A percentile compares a stretch with the other conserved stretches of the same genome.
Evolutionary conservation across 306 rosid species (phyloP).

Genomic region (Pyrus bretschneideri): DNA sequence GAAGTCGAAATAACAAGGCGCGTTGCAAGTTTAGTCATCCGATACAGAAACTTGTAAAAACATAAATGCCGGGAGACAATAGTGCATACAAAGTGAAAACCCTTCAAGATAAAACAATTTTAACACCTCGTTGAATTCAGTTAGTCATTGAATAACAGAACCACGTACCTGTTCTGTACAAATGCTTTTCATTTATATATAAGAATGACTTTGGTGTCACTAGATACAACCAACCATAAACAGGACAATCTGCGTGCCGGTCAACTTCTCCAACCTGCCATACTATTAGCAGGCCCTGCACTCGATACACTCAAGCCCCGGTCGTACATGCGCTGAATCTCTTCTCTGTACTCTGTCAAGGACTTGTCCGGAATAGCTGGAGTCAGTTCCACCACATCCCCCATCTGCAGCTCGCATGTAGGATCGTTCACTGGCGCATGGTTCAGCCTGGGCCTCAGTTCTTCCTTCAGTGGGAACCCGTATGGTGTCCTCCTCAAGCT

Average conservation of each 20-base stretch:
- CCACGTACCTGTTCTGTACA: slow-evolving; percentile 41
- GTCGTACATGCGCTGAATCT: slow-evolving; percentile 90
- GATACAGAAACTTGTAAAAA: not conserved
- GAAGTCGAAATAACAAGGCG: not conserved
- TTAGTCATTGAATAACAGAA: slow-evolving; percentile 29
- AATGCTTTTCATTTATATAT: slow-evolving; percentile 21
- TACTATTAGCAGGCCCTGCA: slow-evolving; percentile 38
- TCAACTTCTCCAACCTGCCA: slow-evolving; percentile 59
- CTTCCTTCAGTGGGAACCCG: slow-evolving; percentile 82
- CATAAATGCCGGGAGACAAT: not conserved
- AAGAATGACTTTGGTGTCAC: slow-evolving; percentile 16
- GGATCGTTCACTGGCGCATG: slow-evolving; percentile 63
- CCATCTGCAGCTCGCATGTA: slow-evolving; percentile 78
- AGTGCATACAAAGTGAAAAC: not conserved
- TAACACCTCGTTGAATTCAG: slow-evolving; percentile 28
- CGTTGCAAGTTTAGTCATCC: not conserved
- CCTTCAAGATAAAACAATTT: slow-evolving; percentile 15
- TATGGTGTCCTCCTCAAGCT: slow-evolving; percentile 61
- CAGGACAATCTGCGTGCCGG: slow-evolving; percentile 9
- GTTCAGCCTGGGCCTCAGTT: slow-evolving; percentile 86
- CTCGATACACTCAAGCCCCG: slow-evolving; percentile 52
- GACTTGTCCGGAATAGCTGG: slow-evolving; percentile 72
- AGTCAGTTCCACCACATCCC: slow-evolving; percentile 85
- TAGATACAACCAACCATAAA: slow-evolving; percentile 14
- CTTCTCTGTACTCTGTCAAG: slow-evolving; percentile 79